Evolutionary conservation across 108 stramenopile genomes (phyloP).

Genomic region (Skeletonema potamos): DNA sequence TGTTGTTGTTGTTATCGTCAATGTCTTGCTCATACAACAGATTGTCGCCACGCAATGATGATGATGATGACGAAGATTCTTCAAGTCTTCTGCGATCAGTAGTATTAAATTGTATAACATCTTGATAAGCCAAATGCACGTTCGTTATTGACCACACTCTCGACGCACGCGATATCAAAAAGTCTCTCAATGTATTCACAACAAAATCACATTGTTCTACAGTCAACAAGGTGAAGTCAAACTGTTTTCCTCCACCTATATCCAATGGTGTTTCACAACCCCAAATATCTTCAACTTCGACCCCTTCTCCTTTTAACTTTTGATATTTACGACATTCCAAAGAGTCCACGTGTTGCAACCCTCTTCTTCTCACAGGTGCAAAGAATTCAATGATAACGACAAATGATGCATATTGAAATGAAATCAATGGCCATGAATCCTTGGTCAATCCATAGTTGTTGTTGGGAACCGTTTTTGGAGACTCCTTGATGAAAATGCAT

Average conservation of each 20-base stretch:
- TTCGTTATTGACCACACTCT: background rate
- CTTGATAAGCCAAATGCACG: background rate
- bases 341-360: background rate
- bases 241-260: background rate
- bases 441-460: conserved; percentile 18
- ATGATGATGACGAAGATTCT: background rate
- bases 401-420: conserved; percentile 34
- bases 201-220: background rate
- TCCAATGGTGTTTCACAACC: conserved; percentile 20
- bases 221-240: background rate
- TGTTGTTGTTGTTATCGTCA: background rate
- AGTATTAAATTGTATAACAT: conserved; percentile 16
- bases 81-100: conserved; percentile 2
- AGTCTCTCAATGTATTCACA: background rate
- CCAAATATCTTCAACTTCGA: conserved; percentile 26
- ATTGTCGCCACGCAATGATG: background rate
- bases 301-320: conserved; percentile 23
- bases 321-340: conserved; percentile 28
- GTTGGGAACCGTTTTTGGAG: background rate
- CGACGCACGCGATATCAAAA: background rate
- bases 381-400: conserved; percentile 19
- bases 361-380: background rate
- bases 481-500: conserved; percentile 24
- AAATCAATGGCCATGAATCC: conserved; percentile 11
- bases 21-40: too few relatives aligned